Base-by-base conservation (phyloP, 2,329 filamentous ascomycete species). In the Pyricularia grisea region DNA sequence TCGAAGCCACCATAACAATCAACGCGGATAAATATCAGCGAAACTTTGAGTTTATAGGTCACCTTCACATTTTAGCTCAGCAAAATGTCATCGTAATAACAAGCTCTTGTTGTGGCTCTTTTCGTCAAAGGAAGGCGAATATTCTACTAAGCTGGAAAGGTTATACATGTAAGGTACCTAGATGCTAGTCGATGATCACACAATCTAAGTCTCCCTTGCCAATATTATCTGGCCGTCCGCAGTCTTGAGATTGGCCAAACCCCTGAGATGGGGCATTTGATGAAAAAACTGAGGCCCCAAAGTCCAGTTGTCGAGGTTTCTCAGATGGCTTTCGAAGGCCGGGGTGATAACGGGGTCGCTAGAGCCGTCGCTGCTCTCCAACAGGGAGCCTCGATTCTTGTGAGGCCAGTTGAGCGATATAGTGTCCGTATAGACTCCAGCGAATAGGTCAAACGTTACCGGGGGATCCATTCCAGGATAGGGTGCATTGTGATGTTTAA, bases 371-470 rank as follows among this genome's bases (percentile, higher is more conserved):
- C 84, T 82, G 30, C 85, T 82, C 68, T 85, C 82, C 30, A 92
- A 79, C 30, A 97, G 81, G 50, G 89, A 87, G 73, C 93, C 90
- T 0, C 86, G 87, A 0, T 88, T 84, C 69, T 92, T 89, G 75
- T 96, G 94, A 0, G 91, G 91, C 93, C 93, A 97, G 73, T 94
- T 95, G 20, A 97, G 78, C 30, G 85, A 88, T 28, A 97, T 75
- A 0, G 90, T 93, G 0, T 85, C 87, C 0, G 92, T 95, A 77
- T 89, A 97, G 0, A 92, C 91, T 23, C 94, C 86, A 77, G 94
- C 95, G 81, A 94, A 96, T 73, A 91, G 87, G 69, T 94, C 90
- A 74, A 96, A 94, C 0, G 86, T 82, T 80, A 4, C 74, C 71
- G 0, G 80, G 76, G 27, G 79, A 78, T 27, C 36, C 4, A 11